Evolutionary conservation across 2,329 filamentous ascomycete species (phyloP), one percentile per base, ranked within the genome.

Genomic region (Tolypocladium inflatum): DNA sequence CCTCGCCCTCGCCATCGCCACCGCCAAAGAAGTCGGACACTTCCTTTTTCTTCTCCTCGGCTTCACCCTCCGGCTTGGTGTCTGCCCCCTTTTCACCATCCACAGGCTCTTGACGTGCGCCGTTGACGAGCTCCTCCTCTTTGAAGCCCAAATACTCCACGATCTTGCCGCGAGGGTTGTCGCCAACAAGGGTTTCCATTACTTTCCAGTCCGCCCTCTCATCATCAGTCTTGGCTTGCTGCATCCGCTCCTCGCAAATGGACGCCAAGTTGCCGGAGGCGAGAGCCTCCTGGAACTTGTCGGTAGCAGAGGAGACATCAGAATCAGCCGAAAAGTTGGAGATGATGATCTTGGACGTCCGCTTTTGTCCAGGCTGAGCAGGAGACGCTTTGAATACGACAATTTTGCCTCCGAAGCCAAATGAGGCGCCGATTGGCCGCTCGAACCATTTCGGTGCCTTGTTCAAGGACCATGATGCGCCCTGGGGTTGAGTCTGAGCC

Each of bases 141-240:
- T 84, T 79, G 73, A 97, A 93, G n/a, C 93, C 94, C 21, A 99
- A 82, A 70, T 95, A 92, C 64, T 95, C 88, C 26, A 94, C 83
- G 58, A 99, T 87, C 70, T 90, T 87, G 70, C 88, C 88, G 48
- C 92, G 85, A n/a, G 91, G 89, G 67, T 93, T 92, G 37, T 89
- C 86, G 4, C 90, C 87, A 54, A 93, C 88, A 60, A 99, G 75
- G 2, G 91, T 94, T 72, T 94, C 87, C 71, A 99, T 90, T 42
- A 97, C 91, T 63, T 89, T 88, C 94, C 94, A 99, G 72, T 97
- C 93, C 4, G 90, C 89, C 78, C 91, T 97, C 71, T 97, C 94
- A 63, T 96, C 91, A 1, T 97, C 92, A 0, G 85, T 90, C 67
- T 85, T 86, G 21, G 92, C 88, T 61, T 85, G 78, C 33, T 86